Base-by-base conservation (phyloP, 331 rosid genomes). In the Quercus lobata region DNA sequence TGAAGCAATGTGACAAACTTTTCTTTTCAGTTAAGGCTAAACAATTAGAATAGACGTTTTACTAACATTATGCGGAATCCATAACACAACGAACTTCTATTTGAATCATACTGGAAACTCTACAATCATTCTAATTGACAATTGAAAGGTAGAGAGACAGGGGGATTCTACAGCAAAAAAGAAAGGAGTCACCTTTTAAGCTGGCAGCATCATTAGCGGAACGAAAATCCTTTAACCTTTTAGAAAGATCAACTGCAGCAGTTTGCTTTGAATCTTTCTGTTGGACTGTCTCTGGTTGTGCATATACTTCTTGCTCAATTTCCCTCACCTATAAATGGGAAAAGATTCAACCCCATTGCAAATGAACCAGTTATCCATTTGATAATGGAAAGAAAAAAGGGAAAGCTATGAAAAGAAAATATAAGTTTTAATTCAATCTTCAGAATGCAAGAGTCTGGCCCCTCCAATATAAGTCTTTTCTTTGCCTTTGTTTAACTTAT, bases 161-260 rank as follows among this genome's bases (percentile, higher is more conserved):
- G 72, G 66, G 49, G n/a, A 63, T 52, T 54, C 37, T 4, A n/a
- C 49, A 69, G 58, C 78, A n/a, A 65, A 49, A 57, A 79, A 75
- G 60, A 71, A 80, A 56, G 73, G 34, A 52, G 37, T 56, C 53
- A 96, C 99, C 98, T 93, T 87, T 93, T 84, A 96, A 17, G 80
- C 98, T 93, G 87, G 88, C 61, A 74, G 96, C 98, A 86, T 96
- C 99, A 78, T 93, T 96, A 55, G 87, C 19, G 46, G 94, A 80
- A 32, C 86, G 99, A 30, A 93, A 83, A 84, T 96, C 97, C 88
- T 93, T 90, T 71, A 96, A 84, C 80, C 98, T 89, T 85, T 96
- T 96, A 32, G 99, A 96, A 83, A 96, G 90, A 90, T 82, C 98
- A 82, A 88, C 92, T 4, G 98, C 99, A 77, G 95, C 92, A 56